A percentile compares a stretch with the other conserved stretches of the same genome.
phyloP scores from a whole-genome alignment of 306 rosid genomes.

The Corylus americana region DNA sequence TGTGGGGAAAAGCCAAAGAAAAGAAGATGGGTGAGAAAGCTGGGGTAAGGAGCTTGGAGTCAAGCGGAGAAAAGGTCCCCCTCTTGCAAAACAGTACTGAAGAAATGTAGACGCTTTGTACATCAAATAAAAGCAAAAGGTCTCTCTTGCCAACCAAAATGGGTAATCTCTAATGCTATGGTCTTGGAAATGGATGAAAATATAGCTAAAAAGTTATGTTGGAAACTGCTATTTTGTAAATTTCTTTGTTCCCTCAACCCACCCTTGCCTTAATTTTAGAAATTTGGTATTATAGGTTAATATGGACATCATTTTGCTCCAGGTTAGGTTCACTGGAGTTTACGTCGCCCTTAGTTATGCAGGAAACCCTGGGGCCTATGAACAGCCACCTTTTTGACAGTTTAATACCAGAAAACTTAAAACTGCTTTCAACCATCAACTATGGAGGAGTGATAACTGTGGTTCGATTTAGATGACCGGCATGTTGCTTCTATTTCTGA shows the following conservation, averaged over 20 bases:
- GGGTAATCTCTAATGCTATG: neutral
- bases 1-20: conserved; percentile 89
- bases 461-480: neutral
- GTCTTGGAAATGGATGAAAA: neutral
- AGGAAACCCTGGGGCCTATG: conserved; percentile 6
- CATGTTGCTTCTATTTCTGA: conserved; percentile 1
- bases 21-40: conserved; percentile 34
- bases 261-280: neutral
- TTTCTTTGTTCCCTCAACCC: neutral
- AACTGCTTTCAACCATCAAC: neutral
- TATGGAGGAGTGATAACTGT: neutral
- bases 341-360: neutral
- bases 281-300: neutral
- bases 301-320: conserved; percentile 4
- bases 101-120: conserved; percentile 8
- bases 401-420: neutral
- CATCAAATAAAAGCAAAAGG: conserved; percentile 2
- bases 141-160: conserved; percentile 18
- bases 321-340: neutral
- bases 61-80: conserved; percentile 46
- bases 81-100: conserved; percentile 49
- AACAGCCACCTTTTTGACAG: neutral
- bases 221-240: neutral
- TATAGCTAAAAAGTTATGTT: neutral
- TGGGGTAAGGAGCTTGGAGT: conserved; percentile 31